Conservation (phyloP, 257 asterid species). For the Scutellaria barbata region DNA sequence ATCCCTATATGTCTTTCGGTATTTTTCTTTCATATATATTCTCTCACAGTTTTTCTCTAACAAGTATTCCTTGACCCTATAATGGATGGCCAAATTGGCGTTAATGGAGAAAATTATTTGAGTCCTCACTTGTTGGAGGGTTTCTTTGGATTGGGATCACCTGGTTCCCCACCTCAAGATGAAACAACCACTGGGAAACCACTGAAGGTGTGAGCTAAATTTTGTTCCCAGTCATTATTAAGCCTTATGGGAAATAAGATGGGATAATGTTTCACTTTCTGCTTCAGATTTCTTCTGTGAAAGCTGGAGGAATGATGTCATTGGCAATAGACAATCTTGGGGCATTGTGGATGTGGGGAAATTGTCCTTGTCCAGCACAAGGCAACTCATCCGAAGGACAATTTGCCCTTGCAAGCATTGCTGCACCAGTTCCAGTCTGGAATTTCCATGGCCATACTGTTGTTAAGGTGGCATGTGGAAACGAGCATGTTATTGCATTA, state of each 20-base stretch:
- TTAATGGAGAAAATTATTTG: conserved; percentile 58
- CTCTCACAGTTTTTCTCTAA: not conserved
- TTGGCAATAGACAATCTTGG: conserved; percentile 79
- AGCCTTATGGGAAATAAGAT: conserved; percentile 7
- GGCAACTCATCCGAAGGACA: conserved; percentile 46
- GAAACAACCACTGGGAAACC: conserved; percentile 45
- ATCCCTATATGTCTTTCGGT: conserved; percentile 3
- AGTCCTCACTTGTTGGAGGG: conserved; percentile 68
- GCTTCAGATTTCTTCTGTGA: conserved; percentile 68
- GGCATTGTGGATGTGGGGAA: conserved; percentile 92
- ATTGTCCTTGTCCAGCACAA: conserved; percentile 63
- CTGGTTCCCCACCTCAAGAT: conserved; percentile 43
- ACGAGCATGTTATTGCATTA: conserved; percentile 83
- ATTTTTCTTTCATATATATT: not conserved
- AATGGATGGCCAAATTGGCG: conserved; percentile 86
- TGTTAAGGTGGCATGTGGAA: conserved; percentile 87
- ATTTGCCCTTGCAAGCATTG: conserved; percentile 51
- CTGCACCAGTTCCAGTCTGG: conserved; percentile 72
- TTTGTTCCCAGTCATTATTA: conserved; percentile 3
- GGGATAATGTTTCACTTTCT: not conserved
- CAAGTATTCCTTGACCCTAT: conserved; percentile 56
- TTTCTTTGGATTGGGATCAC: conserved; percentile 62
- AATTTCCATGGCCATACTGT: conserved; percentile 84
- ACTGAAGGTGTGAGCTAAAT: conserved; percentile 60
- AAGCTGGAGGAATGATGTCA: conserved; percentile 97